Evolutionary conservation across 768 basidiomycete species (phyloP), one percentile per base, ranked within the genome.

Genomic region (Pluteus cervinus): DNA sequence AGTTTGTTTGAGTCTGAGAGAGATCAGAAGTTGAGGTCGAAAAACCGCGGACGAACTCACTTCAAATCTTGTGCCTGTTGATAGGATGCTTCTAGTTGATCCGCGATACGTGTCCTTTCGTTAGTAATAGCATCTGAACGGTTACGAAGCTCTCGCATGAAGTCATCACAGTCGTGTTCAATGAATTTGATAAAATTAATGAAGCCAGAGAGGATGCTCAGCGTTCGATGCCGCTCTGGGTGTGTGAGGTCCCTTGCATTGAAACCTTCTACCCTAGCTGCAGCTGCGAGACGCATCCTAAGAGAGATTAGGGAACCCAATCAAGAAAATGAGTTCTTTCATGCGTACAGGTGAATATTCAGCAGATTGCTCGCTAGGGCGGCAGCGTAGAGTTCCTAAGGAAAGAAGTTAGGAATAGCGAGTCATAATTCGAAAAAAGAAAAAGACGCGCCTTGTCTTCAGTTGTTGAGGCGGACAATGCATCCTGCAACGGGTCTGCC

Each of bases 161-260:
- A 79, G 2, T 69, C 57, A 26, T 73, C 68, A 48, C 78, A 80
- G 42, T 64, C 68, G 47, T 88, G 84, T 47, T 81, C 85, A 10
- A 79, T 81, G 57, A 92, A 94, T 58, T 88, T 89, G 58, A 90
- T 76, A 56, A 93, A 89, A 61, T 96, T 96, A 66, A 93, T 87
- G 48, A 94, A 85, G 2, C 85, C 89, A 24, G 87, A 88, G 45
- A 96, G 73, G 26, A 86, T 66, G 36, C 74, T 68, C 20, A 82
- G 70, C 0, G 89, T 86, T 20, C 92, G 79, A 28, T 81, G 74
- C 18, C 76, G 63, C 6, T 87, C 82, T 1, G 92, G 92, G 31
- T 66, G 69, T 39, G 69, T 68, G 12, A 94, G 56, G 46, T 96
- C 92, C 46, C 68, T 76, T 37, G 85, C 65, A 44, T 70, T 79